Evolutionary conservation across 192 early-diverging fungal species (phyloP), one percentile per base, ranked within the genome.

Genomic region (Gaertneriomyces semiglobifer): DNA sequence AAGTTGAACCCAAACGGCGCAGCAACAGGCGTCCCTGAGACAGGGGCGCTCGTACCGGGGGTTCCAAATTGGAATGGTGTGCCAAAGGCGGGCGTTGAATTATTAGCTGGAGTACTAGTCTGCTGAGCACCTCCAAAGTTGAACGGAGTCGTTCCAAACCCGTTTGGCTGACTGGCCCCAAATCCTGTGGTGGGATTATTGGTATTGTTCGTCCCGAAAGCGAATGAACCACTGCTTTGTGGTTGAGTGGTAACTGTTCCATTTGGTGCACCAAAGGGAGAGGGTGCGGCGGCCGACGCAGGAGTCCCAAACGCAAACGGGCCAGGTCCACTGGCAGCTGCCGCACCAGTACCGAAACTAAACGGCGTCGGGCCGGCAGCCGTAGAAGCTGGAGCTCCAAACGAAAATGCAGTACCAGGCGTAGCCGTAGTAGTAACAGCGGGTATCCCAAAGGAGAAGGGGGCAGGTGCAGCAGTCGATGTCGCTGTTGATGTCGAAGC

Each of bases 281-380:
- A 18, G 4, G 14, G 53, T 10, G 53, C 19, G 19, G 53, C 19
- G 1, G 53, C 19, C 4, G 53, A 18, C 2, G 53, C 19, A 1
- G 19, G 19, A 53, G 53, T 7, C 14, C 53, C 53, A 53, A 53
- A 53, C 14, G 53, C 14, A 14, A 53, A 53, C 9, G 53, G 38
- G 6, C 4, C 14, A 14, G 53, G 14, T 14, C 48, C 48, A 18
- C 48, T 50, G 2, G 48, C 12, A 18, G 48, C 48, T 2, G 48
- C 12, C 25, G 4, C 41, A 42, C 20, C 38, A 14, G 45, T 48
- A 25, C 61, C 62, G 18, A 61, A 61, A 16, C n/a, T 61, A 19
- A 61, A 61, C 14, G 60, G 12, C 44, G 60, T 3, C 11, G 60
- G 60, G 19, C 7, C 43, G 10, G 44, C 11, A 61, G 60, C 60